Conservation (phyloP, 2,329 filamentous ascomycete genomes). For the Calcarisporium arbuscula region DNA sequence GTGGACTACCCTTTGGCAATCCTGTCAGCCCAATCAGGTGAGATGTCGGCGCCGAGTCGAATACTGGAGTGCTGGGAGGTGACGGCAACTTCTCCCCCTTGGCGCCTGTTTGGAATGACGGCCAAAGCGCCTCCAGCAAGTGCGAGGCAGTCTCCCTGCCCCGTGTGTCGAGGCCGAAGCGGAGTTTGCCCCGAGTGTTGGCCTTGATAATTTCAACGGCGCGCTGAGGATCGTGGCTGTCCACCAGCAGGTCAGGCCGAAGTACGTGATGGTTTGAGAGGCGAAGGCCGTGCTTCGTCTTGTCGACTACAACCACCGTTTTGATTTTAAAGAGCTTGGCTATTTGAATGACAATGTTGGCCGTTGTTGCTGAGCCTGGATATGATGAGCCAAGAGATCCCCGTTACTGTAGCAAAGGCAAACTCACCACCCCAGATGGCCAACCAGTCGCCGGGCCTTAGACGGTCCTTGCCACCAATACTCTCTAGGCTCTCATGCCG, state of each 20-base stretch:
- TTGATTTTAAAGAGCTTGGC: constrained; percentile 59
- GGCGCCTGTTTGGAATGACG: constrained; percentile 17
- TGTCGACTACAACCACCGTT: constrained; percentile 61
- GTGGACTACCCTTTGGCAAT: constrained; percentile 49
- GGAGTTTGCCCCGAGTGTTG: constrained; percentile 49
- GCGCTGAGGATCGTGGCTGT: constrained; percentile 55
- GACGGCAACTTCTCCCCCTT: no score
- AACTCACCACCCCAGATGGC: constrained; percentile 63
- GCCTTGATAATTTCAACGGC: constrained; percentile 58
- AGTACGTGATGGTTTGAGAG: constrained; percentile 39
- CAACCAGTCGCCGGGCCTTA: constrained; percentile 59
- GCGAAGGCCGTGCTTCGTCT: constrained; percentile 56
- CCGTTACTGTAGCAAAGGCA: neutral
- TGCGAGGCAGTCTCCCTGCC: constrained; percentile 57
- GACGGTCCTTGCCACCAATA: constrained; percentile 45
- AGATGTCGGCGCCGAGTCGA: constrained; percentile 18
- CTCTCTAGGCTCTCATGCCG: constrained; percentile 54
- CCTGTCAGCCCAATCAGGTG: constrained; percentile 66
- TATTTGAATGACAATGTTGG: constrained; percentile 59
- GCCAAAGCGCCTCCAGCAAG: constrained; percentile 47
- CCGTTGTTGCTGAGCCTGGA: constrained; percentile 60
- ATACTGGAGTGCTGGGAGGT: constrained; percentile 31
- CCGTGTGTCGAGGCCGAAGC: constrained; percentile 64
- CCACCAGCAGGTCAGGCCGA: constrained; percentile 58
- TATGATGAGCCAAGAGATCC: neutral